Conservation (phyloP, 345 rosid species). For the Citrus unshiu region DNA sequence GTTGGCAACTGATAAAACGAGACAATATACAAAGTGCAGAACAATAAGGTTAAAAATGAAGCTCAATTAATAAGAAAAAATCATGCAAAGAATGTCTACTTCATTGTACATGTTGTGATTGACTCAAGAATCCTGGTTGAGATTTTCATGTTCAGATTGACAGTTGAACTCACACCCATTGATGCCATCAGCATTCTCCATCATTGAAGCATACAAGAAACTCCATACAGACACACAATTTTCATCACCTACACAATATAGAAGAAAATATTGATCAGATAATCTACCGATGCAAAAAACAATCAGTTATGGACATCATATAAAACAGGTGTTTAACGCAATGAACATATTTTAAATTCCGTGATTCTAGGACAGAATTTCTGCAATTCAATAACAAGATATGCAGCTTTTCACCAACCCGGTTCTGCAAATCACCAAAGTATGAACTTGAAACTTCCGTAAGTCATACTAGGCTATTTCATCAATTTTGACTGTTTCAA, state of each 20-base stretch:
- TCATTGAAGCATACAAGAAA: slow-evolving; percentile 40
- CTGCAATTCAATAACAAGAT: not conserved
- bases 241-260: slow-evolving; percentile 38
- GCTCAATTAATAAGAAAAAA: not conserved
- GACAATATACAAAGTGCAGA: not conserved
- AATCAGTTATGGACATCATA: not conserved
- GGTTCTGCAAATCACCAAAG: not conserved
- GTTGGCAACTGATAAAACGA: not conserved
- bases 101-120: not conserved
- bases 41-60: not conserved
- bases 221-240: slow-evolving; percentile 83
- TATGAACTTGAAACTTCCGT: not conserved
- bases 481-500: not conserved
- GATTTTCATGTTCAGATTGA: slow-evolving; percentile 7
- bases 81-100: not conserved
- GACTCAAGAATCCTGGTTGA: not conserved
- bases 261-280: not conserved
- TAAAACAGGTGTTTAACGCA: not conserved
- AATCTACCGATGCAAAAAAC: not conserved
- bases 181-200: slow-evolving; percentile 19
- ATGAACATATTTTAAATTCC: not conserved
- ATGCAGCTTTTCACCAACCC: not conserved
- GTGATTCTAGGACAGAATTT: not conserved
- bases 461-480: not conserved
- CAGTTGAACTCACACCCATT: slow-evolving; percentile 14